A percentile compares a stretch with the other conserved stretches of the same genome.
Evolutionary conservation across 257 asterid species (phyloP).

Genomic region (Fraxinus quadrangulata): DNA sequence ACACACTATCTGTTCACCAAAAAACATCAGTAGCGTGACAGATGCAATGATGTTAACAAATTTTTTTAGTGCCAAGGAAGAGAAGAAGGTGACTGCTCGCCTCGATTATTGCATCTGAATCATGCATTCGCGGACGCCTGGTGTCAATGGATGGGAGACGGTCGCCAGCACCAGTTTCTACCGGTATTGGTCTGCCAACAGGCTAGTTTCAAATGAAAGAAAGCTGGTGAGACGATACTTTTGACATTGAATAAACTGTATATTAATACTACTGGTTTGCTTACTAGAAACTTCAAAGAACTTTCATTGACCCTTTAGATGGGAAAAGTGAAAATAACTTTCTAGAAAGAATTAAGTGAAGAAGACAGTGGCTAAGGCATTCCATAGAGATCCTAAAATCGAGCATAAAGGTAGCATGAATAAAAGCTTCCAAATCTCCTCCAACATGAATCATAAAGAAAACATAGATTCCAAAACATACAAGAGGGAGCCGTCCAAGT

Average conservation of each 20-base stretch:
- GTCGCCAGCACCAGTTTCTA: conserved; percentile 81
- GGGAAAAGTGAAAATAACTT: conserved; percentile 9
- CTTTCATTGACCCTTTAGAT: background rate
- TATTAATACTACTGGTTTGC: background rate
- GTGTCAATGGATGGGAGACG: conserved; percentile 89
- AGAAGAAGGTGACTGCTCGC: conserved; percentile 31
- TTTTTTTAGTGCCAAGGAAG: too few species aligned
- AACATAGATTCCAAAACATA: conserved; percentile 41
- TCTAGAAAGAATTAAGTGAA: background rate
- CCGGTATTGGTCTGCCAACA: conserved; percentile 90
- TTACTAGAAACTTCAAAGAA: background rate
- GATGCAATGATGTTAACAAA: background rate
- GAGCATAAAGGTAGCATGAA: background rate
- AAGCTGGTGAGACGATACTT: conserved; percentile 25
- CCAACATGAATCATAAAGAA: background rate
- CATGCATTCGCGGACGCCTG: conserved; percentile 83
- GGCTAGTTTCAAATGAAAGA: conserved; percentile 56
- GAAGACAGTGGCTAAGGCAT: background rate
- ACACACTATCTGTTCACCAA: conserved; percentile 67
- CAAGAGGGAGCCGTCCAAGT: conserved; percentile 62
- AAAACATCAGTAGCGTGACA: conserved; percentile 16
- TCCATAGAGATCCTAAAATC: conserved; percentile 6
- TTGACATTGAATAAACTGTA: background rate
- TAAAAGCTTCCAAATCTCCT: background rate
- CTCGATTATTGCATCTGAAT: conserved; percentile 81